A percentile compares a stretch with the other conserved stretches of the same genome.
Evolutionary conservation across 2,329 filamentous ascomycete species (phyloP).

Genomic region (Whalleya microplaca): DNA sequence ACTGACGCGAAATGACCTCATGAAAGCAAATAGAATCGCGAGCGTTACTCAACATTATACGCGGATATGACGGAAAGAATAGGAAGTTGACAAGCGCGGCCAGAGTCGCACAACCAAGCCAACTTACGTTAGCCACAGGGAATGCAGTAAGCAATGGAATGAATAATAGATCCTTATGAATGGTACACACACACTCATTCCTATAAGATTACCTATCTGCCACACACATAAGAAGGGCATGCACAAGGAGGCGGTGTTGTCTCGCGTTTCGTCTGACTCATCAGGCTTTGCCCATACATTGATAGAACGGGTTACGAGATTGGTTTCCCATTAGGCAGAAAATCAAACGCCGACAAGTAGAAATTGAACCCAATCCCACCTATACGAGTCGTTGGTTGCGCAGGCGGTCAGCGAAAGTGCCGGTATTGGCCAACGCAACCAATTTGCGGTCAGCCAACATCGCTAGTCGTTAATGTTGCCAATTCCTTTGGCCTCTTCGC

Average conservation of each 20-base stretch:
- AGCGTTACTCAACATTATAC: constrained; percentile 9
- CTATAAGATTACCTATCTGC: not conserved
- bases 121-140: constrained; percentile 10
- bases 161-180: constrained; percentile 6
- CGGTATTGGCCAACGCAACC: constrained; percentile 31
- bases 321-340: constrained; percentile 23
- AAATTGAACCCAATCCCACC: constrained; percentile 23
- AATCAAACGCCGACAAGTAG: constrained; percentile 30
- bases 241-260: constrained; percentile 24
- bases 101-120: constrained; percentile 11
- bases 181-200: constrained; percentile 1
- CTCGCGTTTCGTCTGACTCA: constrained; percentile 36
- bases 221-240: constrained; percentile 5
- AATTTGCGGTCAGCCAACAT: constrained; percentile 34
- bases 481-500: not conserved
- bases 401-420: constrained; percentile 28
- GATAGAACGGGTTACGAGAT: constrained; percentile 20
- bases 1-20: constrained; percentile 14
- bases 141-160: constrained; percentile 18
- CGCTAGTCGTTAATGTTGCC: constrained; percentile 9
- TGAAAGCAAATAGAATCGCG: constrained; percentile 9
- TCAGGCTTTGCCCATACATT: constrained; percentile 23
- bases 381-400: constrained; percentile 28
- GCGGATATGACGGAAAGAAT: constrained; percentile 12
- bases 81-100: constrained; percentile 11